Evolutionary conservation across 305 asterid species (phyloP).

Genomic region (Rubia balearica): DNA sequence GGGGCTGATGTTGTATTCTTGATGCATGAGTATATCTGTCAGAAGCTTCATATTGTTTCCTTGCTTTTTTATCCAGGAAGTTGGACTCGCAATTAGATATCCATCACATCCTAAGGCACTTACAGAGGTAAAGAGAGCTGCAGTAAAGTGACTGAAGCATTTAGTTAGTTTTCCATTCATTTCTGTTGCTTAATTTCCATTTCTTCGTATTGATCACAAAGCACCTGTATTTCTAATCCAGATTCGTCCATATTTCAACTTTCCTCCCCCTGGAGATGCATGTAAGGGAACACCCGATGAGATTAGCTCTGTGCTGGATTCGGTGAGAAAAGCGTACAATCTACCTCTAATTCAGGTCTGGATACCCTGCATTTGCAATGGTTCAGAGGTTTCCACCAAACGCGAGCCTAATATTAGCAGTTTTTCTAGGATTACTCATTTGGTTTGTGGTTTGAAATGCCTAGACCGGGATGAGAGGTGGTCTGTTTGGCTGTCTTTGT

Average conservation of each 20-base stretch:
- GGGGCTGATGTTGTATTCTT: background rate
- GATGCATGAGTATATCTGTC: no score
- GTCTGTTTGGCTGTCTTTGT: background rate
- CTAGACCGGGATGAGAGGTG: background rate
- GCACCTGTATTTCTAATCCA: background rate
- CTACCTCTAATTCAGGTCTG: background rate
- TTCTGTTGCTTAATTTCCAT: background rate
- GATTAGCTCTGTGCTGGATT: background rate
- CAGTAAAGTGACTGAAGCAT: no score
- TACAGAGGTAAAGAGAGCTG: no score
- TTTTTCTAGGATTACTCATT: background rate
- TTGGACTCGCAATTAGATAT: no score
- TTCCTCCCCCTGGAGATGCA: background rate
- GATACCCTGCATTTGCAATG: background rate
- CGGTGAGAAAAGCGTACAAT: background rate
- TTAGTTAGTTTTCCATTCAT: no score
- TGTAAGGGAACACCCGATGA: background rate
- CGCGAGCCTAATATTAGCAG: background rate
- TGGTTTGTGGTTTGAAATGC: background rate
- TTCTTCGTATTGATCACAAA: background rate
- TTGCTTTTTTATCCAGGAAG: no score
- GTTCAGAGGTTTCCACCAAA: background rate
- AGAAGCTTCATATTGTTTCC: no score
- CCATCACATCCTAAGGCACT: no score
- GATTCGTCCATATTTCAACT: background rate